Conservation (phyloP, 176 grass and related monocot genomes). For the Bothriochloa decipiens region DNA sequence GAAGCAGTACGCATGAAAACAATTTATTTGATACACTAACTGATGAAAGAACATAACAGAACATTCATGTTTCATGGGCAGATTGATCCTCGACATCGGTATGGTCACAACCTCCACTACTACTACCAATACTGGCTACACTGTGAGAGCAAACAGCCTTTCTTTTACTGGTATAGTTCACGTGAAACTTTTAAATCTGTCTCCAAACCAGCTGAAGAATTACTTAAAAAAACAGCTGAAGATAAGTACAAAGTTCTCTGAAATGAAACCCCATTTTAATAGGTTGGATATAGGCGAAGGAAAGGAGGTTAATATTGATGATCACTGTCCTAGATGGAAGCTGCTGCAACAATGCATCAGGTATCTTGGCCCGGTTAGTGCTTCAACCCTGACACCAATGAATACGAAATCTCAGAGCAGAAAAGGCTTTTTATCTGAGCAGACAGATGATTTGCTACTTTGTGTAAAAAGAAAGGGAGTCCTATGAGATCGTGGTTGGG, state of each 20-base stretch:
- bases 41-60: not conserved
- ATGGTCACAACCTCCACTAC: conserved; percentile 94
- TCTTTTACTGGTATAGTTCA: conserved; percentile 88
- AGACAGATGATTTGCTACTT: not conserved
- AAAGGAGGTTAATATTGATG: conserved; percentile 71
- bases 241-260: conserved; percentile 32
- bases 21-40: not conserved
- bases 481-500: conserved; percentile 71
- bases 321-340: conserved; percentile 72
- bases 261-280: conserved; percentile 11
- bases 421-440: conserved; percentile 14
- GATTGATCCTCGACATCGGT: conserved; percentile 93
- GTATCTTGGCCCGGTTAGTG: conserved; percentile 93
- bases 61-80: conserved; percentile 44
- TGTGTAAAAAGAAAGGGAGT: conserved; percentile 92
- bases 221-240: no score
- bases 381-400: not conserved
- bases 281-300: conserved; percentile 97
- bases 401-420: conserved; percentile 12
- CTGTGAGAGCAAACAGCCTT: conserved; percentile 84
- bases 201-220: conserved; percentile 24
- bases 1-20: conserved; percentile 70
- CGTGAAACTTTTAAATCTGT: conserved; percentile 18
- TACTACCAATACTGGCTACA: conserved; percentile 84
- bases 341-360: conserved; percentile 92